Conservation (phyloP, 306 rosid species). For the Amphicarpaea edgeworthii region DNA sequence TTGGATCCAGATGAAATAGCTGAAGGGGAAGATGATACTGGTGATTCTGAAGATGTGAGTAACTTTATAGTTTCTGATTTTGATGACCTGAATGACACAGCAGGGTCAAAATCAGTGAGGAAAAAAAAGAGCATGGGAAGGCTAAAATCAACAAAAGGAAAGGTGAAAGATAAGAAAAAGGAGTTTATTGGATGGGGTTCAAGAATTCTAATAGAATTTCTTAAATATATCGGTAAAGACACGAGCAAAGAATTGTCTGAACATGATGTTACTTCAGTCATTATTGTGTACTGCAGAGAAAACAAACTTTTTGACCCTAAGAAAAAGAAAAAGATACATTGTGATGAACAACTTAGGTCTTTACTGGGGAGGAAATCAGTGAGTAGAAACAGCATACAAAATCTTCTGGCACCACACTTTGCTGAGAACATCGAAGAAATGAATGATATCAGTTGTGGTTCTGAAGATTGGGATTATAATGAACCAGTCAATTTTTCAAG, state of each 20-base stretch:
- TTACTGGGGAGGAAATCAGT: slow-evolving; percentile 66
- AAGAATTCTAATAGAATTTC: slow-evolving; percentile 65
- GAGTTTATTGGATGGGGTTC: slow-evolving; percentile 85
- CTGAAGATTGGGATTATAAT: slow-evolving; percentile 53
- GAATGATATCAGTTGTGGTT: slow-evolving; percentile 51
- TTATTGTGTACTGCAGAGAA: slow-evolving; percentile 65
- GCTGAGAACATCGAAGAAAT: slow-evolving; percentile 61
- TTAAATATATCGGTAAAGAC: slow-evolving; percentile 58
- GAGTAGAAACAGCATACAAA: slow-evolving; percentile 56
- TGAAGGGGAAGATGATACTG: slow-evolving; percentile 47
- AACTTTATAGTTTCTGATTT: slow-evolving; percentile 53
- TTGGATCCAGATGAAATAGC: slow-evolving; percentile 46
- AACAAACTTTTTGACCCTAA: slow-evolving; percentile 66
- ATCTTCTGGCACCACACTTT: slow-evolving; percentile 67
- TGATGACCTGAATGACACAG: slow-evolving; percentile 55
- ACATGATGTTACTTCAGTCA: slow-evolving; percentile 62
- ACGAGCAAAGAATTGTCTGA: slow-evolving; percentile 58
- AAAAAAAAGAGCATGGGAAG: slow-evolving; percentile 53
- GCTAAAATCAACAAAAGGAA: slow-evolving; percentile 46
- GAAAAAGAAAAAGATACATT: slow-evolving; percentile 65
- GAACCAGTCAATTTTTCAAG: slow-evolving; percentile 37
- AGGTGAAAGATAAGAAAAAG: slow-evolving; percentile 53
- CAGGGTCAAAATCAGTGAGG: slow-evolving; percentile 37
- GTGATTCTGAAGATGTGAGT: slow-evolving; percentile 57
- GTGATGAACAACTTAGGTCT: slow-evolving; percentile 60